Conservation (phyloP, 106 monocot species). For the Apostasia shenzhenica region DNA sequence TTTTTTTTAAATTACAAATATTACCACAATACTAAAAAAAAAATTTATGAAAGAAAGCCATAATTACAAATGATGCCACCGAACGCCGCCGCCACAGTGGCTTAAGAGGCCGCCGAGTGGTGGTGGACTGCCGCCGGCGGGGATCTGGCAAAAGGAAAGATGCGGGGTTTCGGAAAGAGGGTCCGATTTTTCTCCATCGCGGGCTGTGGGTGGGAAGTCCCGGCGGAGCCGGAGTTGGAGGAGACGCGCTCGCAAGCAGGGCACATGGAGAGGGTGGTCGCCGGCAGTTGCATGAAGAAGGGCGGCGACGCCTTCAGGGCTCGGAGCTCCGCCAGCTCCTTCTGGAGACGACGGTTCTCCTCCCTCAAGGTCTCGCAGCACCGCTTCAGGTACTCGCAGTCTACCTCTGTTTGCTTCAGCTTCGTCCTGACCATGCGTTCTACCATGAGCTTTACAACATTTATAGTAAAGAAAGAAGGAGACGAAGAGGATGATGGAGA, state of each 20-base stretch:
- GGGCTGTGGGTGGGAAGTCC: too few relatives aligned
- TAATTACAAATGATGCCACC: too few relatives aligned
- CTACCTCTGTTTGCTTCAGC: conserved; percentile 30
- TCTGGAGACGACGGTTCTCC: conserved; percentile 35
- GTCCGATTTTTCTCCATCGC: too few relatives aligned
- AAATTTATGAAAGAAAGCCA: too few relatives aligned
- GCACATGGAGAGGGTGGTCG: conserved; percentile 45
- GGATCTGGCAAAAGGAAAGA: too few relatives aligned
- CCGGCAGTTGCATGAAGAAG: conserved; percentile 48
- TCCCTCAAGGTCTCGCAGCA: conserved; percentile 34
- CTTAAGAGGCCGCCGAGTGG: too few relatives aligned
- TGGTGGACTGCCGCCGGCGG: too few relatives aligned
- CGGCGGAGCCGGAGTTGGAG: too few relatives aligned
- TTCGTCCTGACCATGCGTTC: conserved; percentile 13
- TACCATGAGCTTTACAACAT: not conserved
- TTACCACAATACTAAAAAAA: too few relatives aligned
- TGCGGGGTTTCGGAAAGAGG: too few relatives aligned
- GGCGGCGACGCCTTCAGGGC: conserved; percentile 32
- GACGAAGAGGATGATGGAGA: not conserved
- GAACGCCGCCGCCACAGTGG: too few relatives aligned
- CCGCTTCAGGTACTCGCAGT: conserved; percentile 34
- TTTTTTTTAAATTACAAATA: too few relatives aligned
- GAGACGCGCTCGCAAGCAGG: conserved; percentile 43
- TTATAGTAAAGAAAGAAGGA: not conserved
- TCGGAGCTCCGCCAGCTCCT: conserved; percentile 48